Evolutionary conservation across 2,329 filamentous ascomycete species (phyloP), one percentile per base, ranked within the genome.

Genomic region (Macrophomina pseudophaseolina): DNA sequence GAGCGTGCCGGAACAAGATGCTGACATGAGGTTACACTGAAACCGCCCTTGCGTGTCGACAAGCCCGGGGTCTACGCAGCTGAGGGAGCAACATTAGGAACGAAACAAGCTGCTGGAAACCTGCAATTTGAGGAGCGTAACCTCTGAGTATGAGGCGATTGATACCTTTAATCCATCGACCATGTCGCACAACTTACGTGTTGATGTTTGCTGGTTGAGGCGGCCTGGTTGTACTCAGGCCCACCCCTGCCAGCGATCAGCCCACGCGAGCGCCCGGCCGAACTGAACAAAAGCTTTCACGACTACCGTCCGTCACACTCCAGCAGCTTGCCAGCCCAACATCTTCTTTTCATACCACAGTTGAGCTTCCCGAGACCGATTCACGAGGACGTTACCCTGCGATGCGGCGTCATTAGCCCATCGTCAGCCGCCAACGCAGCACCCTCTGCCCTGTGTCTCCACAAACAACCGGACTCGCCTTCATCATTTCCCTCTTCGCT

Each of bases 11-110:
- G 44, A 28, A 35, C 38, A 62, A 38, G n/a, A 51, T 62, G 58
- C 42, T 62, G 58, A 62, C 58, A 44, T 28, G 44, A 62, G 58
- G 58, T 62, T 51, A 28, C 58, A 62, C 58, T 16, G 42, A 42
- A 38, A 54, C 40, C 44, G 56, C 42, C 56, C 56, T 60, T 60
- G 40, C 56, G 23, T 46, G n/a, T 46, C 53, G 35, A 16, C 9
- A 32, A 56, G 16, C 33, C 35, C 33, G 16, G 52, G 32, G 4
- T n/a, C 16, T 16, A 28, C 30, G 4, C 49, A 53, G 48, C 30
- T 35, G n/a, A 35, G 7, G 51, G 30, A 14, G 35, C 35, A 38
- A 38, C 11, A 2, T 7, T 44, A 5, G 42, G 16, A 44, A 12
- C 5, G 42, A 16, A 14, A 14, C 16, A 44, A 14, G 8, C 42